Base-by-base conservation (phyloP, 176 grass and related monocot genomes). In the Ampelocalamus luodianensis region DNA sequence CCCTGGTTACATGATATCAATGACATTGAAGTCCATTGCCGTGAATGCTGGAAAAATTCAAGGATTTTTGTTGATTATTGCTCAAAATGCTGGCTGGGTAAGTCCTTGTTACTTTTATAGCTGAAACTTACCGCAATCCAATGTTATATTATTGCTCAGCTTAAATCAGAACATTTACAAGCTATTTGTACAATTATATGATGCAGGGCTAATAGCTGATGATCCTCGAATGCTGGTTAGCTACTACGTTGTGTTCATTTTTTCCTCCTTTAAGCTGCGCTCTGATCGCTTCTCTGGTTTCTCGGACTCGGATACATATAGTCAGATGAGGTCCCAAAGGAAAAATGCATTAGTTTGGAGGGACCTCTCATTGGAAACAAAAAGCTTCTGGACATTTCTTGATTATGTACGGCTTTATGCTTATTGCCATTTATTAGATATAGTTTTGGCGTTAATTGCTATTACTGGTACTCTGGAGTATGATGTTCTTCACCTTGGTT, bases 351-450 rank as follows among this genome's bases (percentile, higher is more conserved):
- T 86, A 74, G 93, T 98, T 64, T 98, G 95, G 95, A 95, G 81
- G 63, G 95, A 98, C 72, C 93, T 98, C 40, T 98, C 95, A 80
- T 93, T 98, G 79, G 95, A 98, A 95, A 98, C 92, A 82, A 98
- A 98, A 90, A 98, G 95, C 77, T 93, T 98, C 60, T 98, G 95
- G 95, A 98, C 95, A 63, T 98, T 95, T 88, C 89, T 95, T 84
- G 95, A 98, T 86, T 98, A 98, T 87, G 53, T 95, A 53, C 79
- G 95, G 50, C 91, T 95, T 54, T 98, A 98, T 85, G 89, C 74
- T 59, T 98, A 95, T 76, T 98, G 95, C 82, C 95, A 98, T 91
- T 90, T 98, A 88, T 77, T 98, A 51, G 95, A 98, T 74, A 98
- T 98, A 85, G 95, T 98, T 85, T 92, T 98, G 79, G 87, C 93